phyloP scores from a whole-genome alignment of 805 yeast genomes.

The Scheffersomyces lignosus region DNA sequence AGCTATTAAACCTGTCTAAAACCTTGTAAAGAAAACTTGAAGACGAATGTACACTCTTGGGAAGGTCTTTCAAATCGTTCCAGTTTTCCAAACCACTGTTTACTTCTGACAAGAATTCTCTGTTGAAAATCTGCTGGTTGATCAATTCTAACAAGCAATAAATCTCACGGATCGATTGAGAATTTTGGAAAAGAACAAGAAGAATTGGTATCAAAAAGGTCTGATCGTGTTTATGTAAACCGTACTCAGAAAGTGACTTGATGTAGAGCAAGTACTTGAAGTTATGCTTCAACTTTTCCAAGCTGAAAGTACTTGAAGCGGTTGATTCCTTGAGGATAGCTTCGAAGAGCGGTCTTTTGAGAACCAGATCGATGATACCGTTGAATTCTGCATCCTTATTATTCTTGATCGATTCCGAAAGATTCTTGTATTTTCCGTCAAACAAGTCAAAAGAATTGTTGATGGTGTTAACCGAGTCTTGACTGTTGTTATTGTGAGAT shows the following conservation, averaged over 20 bases:
- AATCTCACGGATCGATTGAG: constrained; percentile 22
- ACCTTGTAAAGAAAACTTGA: constrained; percentile 21
- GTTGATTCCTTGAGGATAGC: constrained; percentile 19
- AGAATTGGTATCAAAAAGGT: constrained; percentile 38
- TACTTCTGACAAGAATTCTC: constrained; percentile 24
- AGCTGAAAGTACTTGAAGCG: constrained; percentile 7
- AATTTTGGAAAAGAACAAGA: constrained; percentile 27
- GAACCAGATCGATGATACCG: constrained; percentile 20
- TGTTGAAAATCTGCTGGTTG: constrained; percentile 30
- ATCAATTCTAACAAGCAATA: constrained; percentile 33
- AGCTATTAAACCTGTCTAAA: constrained; percentile 19
- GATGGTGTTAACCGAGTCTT: constrained; percentile 15
- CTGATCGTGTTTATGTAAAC: constrained; percentile 41
- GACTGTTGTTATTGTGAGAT: constrained; percentile 12
- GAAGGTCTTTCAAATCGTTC: constrained; percentile 18
- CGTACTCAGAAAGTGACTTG: constrained; percentile 37
- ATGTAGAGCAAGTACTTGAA: constrained; percentile 35
- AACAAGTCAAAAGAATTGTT: constrained; percentile 18
- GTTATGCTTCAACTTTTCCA: constrained; percentile 18
- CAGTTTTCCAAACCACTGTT: constrained; percentile 29
- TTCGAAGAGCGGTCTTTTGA: constrained; percentile 30
- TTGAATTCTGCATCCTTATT: constrained; percentile 37
- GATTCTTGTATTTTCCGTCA: constrained; percentile 18
- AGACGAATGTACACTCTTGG: constrained; percentile 12
- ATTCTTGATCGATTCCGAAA: constrained; percentile 27